phyloP scores from a whole-genome alignment of 2,329 filamentous ascomycete species.

The Cordyceps fumosorosea region DNA sequence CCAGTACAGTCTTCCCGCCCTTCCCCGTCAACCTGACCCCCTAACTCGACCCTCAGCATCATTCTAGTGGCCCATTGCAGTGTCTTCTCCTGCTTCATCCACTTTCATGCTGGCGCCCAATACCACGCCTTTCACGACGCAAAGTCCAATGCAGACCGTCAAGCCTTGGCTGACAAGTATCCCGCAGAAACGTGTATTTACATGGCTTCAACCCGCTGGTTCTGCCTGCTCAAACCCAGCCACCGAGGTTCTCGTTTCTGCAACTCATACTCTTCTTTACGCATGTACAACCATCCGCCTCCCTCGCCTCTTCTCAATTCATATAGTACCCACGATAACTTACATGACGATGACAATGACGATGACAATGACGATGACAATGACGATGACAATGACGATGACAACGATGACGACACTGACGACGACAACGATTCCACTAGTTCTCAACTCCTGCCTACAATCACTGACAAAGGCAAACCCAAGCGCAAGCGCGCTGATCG shows the following conservation, averaged over 20 bases:
- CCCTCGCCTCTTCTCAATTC: background rate
- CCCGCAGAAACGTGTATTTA: background rate
- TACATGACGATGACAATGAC: background rate
- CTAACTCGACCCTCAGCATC: background rate
- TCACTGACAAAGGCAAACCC: too few species aligned
- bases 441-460: too few species aligned
- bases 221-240: background rate
- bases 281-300: background rate
- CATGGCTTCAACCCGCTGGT: background rate
- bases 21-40: background rate
- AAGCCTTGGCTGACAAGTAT: background rate
- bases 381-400: too few species aligned
- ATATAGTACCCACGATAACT: background rate
- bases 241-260: background rate
- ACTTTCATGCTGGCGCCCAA: background rate
- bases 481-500: too few species aligned
- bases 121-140: background rate
- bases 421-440: too few species aligned
- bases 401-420: too few species aligned
- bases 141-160: background rate
- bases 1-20: background rate
- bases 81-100: background rate
- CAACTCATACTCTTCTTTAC: background rate
- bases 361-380: too few species aligned
- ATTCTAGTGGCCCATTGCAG: background rate